Evolutionary conservation across 1,284 basidiomycete genomes (phyloP), one percentile per base, ranked within the genome.

Genomic region (Cystobasidiaceae sp.): DNA sequence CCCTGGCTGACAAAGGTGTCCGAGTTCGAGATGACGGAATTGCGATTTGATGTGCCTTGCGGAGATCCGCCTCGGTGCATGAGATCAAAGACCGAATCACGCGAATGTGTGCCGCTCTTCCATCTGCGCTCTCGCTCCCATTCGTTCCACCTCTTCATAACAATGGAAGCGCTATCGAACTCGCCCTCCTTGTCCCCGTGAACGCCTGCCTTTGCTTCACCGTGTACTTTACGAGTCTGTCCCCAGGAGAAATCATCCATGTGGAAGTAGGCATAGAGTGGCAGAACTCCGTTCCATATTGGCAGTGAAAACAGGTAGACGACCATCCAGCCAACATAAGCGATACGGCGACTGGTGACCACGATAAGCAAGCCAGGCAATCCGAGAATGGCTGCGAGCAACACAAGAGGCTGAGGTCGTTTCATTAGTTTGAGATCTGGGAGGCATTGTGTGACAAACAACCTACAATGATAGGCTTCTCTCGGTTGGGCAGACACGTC

Each of bases 121-220:
- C 90, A 97, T 69, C 93, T 82, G 70, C 94, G 81, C 73, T 97
- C 96, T 58, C 94, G 83, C 80, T 98, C 96, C 77, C 96, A 98
- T 79, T 98, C 96, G 52, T 86, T 90, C 94, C 94, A 98, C 52
- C 92, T 85, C 82, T 97, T 98, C 96, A 97, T 97, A 41, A 94
- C 88, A 74, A 98, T 98, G 79, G 94, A 85, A 55, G 85, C 84
- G 37, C 93, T 93, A 79, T 98, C 94, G 74, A 98, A 98, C 75
- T 89, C 88, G 77, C 94, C 96, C 67, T 89, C 88, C 79, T 86
- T 87, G 58, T 71, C 73, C 34, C 69, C 66, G 41, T 75, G 74
- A 6, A 55, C 67, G 23, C 39, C 60, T 1, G 34, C 64, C 32
- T 68, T 67, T 13, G 62, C 69, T 17, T 72, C 74, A 51, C 74